These are phyloP conservation scores for Metschnikowia kunwiensis DNA, from an alignment of 805 yeast genomes.

Conservation along the genomic window DNA sequence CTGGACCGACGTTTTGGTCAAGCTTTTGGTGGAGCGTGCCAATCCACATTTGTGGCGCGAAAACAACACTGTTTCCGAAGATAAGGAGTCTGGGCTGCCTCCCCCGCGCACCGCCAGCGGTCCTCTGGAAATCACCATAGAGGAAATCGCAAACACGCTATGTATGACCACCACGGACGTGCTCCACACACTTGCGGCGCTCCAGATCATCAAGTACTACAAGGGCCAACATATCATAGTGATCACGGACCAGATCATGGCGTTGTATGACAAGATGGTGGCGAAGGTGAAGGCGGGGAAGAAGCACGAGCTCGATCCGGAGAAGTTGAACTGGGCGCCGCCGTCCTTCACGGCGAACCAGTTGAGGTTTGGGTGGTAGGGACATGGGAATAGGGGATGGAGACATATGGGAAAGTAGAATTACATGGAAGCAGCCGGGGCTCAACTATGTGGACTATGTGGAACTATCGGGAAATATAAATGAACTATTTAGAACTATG, in stretches of 20 bases:
- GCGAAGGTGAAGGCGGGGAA: constrained; percentile 58
- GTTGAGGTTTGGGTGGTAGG: constrained; percentile 88
- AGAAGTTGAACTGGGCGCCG: constrained; percentile 82
- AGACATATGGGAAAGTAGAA: too few relatives aligned
- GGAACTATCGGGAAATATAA: too few relatives aligned
- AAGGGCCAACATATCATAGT: constrained; percentile 93
- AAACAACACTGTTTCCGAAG: constrained; percentile 38
- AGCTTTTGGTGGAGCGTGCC: constrained; percentile 60
- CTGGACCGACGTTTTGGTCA: constrained; percentile 90
- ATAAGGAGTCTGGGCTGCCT: constrained; percentile 22
- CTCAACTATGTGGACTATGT: too few relatives aligned
- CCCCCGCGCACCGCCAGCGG: constrained; percentile 20
- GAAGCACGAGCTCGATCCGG: constrained; percentile 72
- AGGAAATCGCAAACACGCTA: constrained; percentile 80
- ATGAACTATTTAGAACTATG: too few relatives aligned
- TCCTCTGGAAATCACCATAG: constrained; percentile 66
- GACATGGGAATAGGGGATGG: too few relatives aligned
- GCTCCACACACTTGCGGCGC: constrained; percentile 85
- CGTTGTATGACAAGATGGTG: constrained; percentile 63
- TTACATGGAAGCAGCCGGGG: too few relatives aligned
- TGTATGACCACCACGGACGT: constrained; percentile 97
- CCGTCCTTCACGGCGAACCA: constrained; percentile 96
- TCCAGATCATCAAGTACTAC: constrained; percentile 85
- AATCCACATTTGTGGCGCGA: constrained; percentile 37
- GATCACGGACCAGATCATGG: constrained; percentile 76